phyloP scores from a whole-genome alignment of 2,329 filamentous ascomycete species.

The Trichoderma semiorbis region DNA sequence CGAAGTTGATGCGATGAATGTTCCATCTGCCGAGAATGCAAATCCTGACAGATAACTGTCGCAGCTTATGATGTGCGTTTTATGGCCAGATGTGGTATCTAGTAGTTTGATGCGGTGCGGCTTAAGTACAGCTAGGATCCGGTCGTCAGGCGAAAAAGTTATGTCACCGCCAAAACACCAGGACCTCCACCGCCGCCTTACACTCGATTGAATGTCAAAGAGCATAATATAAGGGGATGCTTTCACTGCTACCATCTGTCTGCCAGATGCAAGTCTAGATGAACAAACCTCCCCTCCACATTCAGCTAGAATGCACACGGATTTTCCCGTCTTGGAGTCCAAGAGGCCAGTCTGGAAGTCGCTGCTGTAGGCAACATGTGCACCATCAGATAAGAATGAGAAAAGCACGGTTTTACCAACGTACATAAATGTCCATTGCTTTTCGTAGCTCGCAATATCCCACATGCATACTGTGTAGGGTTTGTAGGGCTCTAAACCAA shows the following conservation, averaged over 20 bases:
- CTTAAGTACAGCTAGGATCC: neutral
- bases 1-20: neutral
- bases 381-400: neutral
- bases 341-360: neutral
- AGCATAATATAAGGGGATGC: rapidly evolving
- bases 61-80: neutral
- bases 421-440: too few species aligned
- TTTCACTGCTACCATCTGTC: neutral
- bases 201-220: neutral
- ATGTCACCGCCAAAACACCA: too few species aligned
- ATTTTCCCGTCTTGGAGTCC: neutral
- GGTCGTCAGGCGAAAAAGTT: neutral
- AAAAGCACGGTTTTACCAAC: rapidly evolving
- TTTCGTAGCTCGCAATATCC: neutral
- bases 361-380: neutral
- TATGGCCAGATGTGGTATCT: neutral
- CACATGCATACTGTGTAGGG: neutral
- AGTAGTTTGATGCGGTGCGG: neutral
- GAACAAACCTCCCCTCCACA: neutral
- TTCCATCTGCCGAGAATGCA: neutral
- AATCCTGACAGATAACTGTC: too few species aligned
- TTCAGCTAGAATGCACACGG: neutral
- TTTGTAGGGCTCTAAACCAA: too few species aligned
- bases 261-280: neutral
- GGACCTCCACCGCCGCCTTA: too few species aligned